A percentile compares a stretch with the other conserved stretches of the same genome.
phyloP scores from a whole-genome alignment of 352 stramenopile species.

The Pythium guiyangense region DNA sequence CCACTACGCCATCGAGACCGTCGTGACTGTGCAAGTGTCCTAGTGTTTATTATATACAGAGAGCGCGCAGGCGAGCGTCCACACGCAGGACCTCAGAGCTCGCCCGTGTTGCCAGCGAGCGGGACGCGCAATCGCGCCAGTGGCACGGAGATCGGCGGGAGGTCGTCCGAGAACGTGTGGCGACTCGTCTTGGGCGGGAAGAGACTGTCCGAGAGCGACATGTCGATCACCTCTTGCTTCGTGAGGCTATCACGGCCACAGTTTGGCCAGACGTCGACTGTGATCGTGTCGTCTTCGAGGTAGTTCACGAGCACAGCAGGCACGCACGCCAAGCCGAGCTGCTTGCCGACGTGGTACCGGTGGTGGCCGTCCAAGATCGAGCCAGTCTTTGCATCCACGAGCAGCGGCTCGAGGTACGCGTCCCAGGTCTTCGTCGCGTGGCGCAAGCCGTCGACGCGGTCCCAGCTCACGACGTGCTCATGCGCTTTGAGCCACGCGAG shows the following conservation, averaged over 20 bases:
- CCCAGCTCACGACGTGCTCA: conserved; percentile 83
- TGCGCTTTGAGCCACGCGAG: conserved; percentile 79
- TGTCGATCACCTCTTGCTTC: conserved; percentile 79
- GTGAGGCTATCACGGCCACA: conserved; percentile 77
- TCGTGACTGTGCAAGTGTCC: too few species aligned
- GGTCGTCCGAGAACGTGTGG: conserved; percentile 79
- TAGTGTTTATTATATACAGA: too few species aligned
- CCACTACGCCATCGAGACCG: too few species aligned
- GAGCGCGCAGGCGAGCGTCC: background rate
- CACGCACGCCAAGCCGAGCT: conserved; percentile 63
- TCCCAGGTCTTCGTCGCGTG: conserved; percentile 73
- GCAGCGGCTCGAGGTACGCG: conserved; percentile 80
- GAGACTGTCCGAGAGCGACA: conserved; percentile 77
- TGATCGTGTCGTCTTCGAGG: conserved; percentile 77
- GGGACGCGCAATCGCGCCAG: conserved; percentile 50
- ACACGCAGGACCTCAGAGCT: background rate
- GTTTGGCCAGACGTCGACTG: conserved; percentile 83
- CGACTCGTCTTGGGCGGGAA: conserved; percentile 87
- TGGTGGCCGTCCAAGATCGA: conserved; percentile 84
- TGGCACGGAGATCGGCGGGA: conserved; percentile 79
- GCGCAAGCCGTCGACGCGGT: conserved; percentile 75
- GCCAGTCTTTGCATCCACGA: conserved; percentile 66
- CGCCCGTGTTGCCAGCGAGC: conserved; percentile 28
- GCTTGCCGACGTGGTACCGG: conserved; percentile 72
- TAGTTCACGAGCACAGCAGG: conserved; percentile 82